phyloP scores from a whole-genome alignment of 2,329 filamentous ascomycete genomes.

The Pezicula neosporulosa region DNA sequence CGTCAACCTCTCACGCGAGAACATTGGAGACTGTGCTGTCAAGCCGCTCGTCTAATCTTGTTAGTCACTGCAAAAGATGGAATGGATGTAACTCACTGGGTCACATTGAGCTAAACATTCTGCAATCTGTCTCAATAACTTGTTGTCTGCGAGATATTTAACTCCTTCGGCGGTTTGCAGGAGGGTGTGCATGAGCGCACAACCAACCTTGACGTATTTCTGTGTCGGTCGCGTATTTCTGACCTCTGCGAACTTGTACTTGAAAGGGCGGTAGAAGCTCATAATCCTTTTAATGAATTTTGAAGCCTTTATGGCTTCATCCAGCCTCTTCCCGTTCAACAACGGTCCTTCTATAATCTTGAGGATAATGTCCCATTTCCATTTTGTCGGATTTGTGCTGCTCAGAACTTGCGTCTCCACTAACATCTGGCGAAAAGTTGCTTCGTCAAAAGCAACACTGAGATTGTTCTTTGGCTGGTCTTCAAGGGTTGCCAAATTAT shows the following conservation, averaged over 20 bases:
- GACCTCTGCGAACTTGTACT: slow-evolving; percentile 88
- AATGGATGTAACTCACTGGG: slow-evolving; percentile 51
- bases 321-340: slow-evolving; percentile 84
- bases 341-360: slow-evolving; percentile 90
- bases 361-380: slow-evolving; percentile 94
- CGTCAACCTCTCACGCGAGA: slow-evolving; percentile 77
- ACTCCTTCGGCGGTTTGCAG: slow-evolving; percentile 83
- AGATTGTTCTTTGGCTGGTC: slow-evolving; percentile 52
- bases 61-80: slow-evolving; percentile 10
- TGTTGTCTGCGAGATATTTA: slow-evolving; percentile 85
- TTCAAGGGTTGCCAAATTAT: slow-evolving; percentile 48
- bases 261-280: slow-evolving; percentile 95
- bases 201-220: slow-evolving; percentile 88
- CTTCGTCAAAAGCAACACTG: slow-evolving; percentile 53
- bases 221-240: slow-evolving; percentile 91
- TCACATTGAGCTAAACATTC: slow-evolving; percentile 96
- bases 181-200: slow-evolving; percentile 80
- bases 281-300: slow-evolving; percentile 95
- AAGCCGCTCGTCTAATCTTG: slow-evolving; percentile 58
- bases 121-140: slow-evolving; percentile 87
- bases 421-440: slow-evolving; percentile 60
- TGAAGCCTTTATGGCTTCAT: slow-evolving; percentile 90
- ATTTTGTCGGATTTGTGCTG: slow-evolving; percentile 88
- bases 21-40: slow-evolving; percentile 83
- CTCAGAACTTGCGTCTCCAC: slow-evolving; percentile 83